Evolutionary conservation across 2,329 filamentous ascomycete species (phyloP), one percentile per base, ranked within the genome.

Genomic region (Coniosporium tulheliwenetii): DNA sequence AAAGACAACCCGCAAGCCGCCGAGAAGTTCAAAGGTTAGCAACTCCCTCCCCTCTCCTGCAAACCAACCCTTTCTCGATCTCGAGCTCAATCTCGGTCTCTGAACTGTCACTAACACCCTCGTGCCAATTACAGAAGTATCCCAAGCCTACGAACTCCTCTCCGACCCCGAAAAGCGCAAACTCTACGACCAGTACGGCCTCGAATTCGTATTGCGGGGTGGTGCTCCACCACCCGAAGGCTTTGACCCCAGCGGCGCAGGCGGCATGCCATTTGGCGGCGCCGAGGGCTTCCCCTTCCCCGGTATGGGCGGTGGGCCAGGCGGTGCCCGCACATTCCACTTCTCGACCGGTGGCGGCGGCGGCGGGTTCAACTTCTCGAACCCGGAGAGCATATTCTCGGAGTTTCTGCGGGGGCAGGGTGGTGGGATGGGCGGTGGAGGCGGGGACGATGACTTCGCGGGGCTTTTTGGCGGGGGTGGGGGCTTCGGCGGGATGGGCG

Each of bases 121-220:
- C 5, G 13, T 30, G 29, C 32, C 14, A 19, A 38, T 39, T 7
- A 35, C 46, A 75, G 91, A 96, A 61, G 83, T 86, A 48, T 94
- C 86, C 1, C 87, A 96, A 66, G 91, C 91, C 43, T 98, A 95
- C 67, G 91, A 98, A 65, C 93, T 98, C 51, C 78, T 98, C 2
- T 93, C 85, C 45, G 91, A 98, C 54, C 87, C 89, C 44, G 87
- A 96, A 59, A 98, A 96, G 66, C 81, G 91, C 54, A 91, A 93
- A 62, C 79, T 80, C 35, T 98, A 98, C 60, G 91, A 98, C 59
- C 80, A 89, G 57, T 95, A 80, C 61, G 91, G 91, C 46, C 79
- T 96, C 45, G 91, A 96, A 53, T 94, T 89, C 65, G 73, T 98
- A 39, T 71, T 93, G 30, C 80, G 81, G 39, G 87, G 87, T 38